Evolutionary conservation across 169 alveolate species (phyloP), one percentile per base, ranked within the genome.

Genomic region (Plasmodium gonderi): DNA sequence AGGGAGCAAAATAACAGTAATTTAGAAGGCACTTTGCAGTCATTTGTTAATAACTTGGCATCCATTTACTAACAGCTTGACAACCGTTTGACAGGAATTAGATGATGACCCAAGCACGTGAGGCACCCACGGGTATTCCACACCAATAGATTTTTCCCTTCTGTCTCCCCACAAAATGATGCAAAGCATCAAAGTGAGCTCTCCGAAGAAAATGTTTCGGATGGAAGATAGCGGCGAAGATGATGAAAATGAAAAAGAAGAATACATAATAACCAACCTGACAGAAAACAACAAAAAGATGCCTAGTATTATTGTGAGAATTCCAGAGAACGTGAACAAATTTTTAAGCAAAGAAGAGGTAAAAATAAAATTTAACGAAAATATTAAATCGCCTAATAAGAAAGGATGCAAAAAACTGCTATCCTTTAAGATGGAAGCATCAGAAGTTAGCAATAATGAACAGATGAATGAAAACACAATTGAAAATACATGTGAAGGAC

Each of bases 301-400:
- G 92, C 92, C 92, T 17, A 82, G 92, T 82, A 54, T 82, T 68
- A 42, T 82, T 8, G 60, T 82, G 12, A 72, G 92, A 45, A 82
- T 82, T 29, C 92, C 92, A 14, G 40, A 44, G 14, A 69, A 82
- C 76, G 17, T 82, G 54, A 82, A 82, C 38, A 82, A 82, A 82
- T 82, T 82, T 29, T 82, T 82, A 82, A 82, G 92, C n/a, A 82
- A 82, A 9, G 92, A 82, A 54, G 82, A 82, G 23, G 44, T 40
- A 42, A 82, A 69, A 31, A 82, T 82, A 14, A 33, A 69, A 5
- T 82, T 31, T 69, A 72, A 82, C 26, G 81, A 82, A 82, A 75
- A 82, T 45, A 82, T 82, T 29, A 45, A 69, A 82, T 54, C 49
- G 64, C 36, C 81, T 23, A 69, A 69, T 82, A 72, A 82, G 29